phyloP scores from a whole-genome alignment of 345 rosid genomes.

The Dipteronia dyeriana region DNA sequence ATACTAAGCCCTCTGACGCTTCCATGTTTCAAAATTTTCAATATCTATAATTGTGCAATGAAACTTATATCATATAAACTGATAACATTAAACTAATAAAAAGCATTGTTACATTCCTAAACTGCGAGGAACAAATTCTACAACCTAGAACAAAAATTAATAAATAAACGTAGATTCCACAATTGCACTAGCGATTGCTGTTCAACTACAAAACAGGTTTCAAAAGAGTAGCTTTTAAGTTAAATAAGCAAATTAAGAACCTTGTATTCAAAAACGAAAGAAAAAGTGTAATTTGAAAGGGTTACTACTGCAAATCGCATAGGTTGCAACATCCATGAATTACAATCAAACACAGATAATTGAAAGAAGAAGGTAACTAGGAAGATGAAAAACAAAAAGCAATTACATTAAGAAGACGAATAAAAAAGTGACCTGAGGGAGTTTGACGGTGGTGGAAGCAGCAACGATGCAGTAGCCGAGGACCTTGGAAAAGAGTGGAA shows the following conservation, averaged over 20 bases:
- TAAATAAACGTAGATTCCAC: background rate
- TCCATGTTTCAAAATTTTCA: slow-evolving; percentile 76
- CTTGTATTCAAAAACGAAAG: no score
- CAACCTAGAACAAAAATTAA: background rate
- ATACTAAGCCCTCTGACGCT: slow-evolving; percentile 87
- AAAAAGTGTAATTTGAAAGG: background rate
- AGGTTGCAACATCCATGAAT: background rate
- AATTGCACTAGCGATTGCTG: background rate
- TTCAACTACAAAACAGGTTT: background rate
- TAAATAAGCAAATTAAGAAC: background rate
- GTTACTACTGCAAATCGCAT: background rate
- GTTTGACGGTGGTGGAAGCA: slow-evolving; percentile 92
- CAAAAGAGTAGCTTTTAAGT: background rate
- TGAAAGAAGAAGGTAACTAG: background rate
- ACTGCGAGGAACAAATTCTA: background rate
- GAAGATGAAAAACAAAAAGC: background rate
- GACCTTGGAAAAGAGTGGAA: slow-evolving; percentile 91
- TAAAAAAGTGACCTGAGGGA: slow-evolving; percentile 64
- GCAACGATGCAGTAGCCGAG: slow-evolving; percentile 92
- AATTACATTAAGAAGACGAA: no score
- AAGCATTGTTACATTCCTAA: background rate
- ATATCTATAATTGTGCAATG: slow-evolving; percentile 45
- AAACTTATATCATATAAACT: background rate
- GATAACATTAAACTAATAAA: background rate
- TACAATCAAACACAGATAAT: background rate